These are phyloP conservation scores for Dictyostelium capitatum DNA, from an alignment of 78 protist species.

Conservation along the genomic window DNA sequence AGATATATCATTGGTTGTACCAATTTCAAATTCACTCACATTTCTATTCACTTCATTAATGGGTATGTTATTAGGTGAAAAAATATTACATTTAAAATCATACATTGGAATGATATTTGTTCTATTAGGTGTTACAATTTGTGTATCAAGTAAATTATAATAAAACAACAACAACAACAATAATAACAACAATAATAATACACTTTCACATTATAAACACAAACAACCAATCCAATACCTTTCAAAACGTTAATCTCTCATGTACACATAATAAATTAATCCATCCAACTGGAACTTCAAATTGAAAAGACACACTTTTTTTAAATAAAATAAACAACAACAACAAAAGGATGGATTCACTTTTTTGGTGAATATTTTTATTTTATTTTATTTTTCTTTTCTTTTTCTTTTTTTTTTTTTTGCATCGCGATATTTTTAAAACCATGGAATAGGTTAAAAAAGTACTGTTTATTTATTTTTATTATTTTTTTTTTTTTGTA, in stretches of 20 bases:
- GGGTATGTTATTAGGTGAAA: slow-evolving; percentile 48
- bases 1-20: slow-evolving; percentile 81
- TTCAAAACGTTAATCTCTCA: no score
- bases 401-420: no score
- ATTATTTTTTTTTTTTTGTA: no score
- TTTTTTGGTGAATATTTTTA: no score
- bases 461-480: no score
- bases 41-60: slow-evolving; percentile 74
- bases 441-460: no score
- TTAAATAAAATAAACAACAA: not conserved
- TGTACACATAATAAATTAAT: no score
- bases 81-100: slow-evolving; percentile 37
- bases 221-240: no score
- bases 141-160: slow-evolving; percentile 50
- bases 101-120: slow-evolving; percentile 65
- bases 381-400: not conserved
- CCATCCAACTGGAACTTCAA: not conserved
- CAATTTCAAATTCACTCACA: slow-evolving; percentile 80
- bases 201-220: no score
- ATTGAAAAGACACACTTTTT: not conserved
- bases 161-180: not conserved
- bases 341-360: no score
- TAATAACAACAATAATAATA: not conserved
- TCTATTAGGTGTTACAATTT: slow-evolving; percentile 62
- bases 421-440: no score